These are phyloP conservation scores for Phycomyces nitens DNA, from an alignment of 192 early-diverging fungal species.

Conservation along the genomic window DNA sequence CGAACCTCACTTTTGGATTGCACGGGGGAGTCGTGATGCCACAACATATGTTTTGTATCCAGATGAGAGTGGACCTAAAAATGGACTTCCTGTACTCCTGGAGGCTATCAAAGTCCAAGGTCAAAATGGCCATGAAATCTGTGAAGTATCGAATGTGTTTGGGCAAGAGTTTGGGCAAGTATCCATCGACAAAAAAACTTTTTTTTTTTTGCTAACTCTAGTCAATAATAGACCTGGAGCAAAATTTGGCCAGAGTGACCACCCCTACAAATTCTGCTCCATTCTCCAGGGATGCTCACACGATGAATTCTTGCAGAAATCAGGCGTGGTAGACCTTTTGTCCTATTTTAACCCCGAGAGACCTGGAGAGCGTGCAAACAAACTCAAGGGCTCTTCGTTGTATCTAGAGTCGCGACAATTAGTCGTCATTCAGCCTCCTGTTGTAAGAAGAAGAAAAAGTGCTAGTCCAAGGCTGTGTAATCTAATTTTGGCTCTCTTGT, in stretches of 20 bases:
- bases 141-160: slow-evolving; percentile 3
- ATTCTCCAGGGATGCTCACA: slow-evolving; percentile 14
- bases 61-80: neutral
- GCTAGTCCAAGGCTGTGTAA: too few relatives aligned
- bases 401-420: slow-evolving; percentile 50
- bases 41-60: slow-evolving; percentile 37
- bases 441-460: neutral
- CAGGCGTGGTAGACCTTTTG: neutral
- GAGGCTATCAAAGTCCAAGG: slow-evolving; percentile 21
- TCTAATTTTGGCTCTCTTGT: too few relatives aligned
- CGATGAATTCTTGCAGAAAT: slow-evolving; percentile 2
- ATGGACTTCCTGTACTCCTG: slow-evolving; percentile 9
- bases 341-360: slow-evolving; percentile 10
- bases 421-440: slow-evolving; percentile 30
- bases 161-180: slow-evolving; percentile 5
- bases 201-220: too few relatives aligned
- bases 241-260: slow-evolving; percentile 1
- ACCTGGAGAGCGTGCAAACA: neutral
- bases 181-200: neutral
- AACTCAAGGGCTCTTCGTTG: slow-evolving; percentile 42
- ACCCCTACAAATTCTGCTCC: slow-evolving; percentile 1
- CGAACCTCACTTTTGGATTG: slow-evolving; percentile 45
- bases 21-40: slow-evolving; percentile 39
- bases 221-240: neutral
- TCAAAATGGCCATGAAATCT: slow-evolving; percentile 20